Base-by-base conservation (phyloP, 176 grass and related monocot species). In the Secale cereale region DNA sequence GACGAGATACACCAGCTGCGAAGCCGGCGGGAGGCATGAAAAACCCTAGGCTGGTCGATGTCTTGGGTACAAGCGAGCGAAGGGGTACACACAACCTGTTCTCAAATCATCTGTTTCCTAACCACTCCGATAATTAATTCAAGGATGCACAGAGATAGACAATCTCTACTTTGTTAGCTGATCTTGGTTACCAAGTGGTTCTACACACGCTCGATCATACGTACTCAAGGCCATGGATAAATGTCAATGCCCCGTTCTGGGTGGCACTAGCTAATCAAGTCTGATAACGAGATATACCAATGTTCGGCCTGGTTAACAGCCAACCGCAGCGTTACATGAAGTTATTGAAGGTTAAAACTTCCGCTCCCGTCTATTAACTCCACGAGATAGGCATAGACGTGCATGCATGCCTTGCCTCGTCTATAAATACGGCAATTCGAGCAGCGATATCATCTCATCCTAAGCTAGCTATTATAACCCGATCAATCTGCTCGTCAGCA, bases 231-330 rank as follows among this genome's bases (percentile, higher is more conserved):
- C 14, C 7, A 4, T 8, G 28, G 29, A 71, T 65, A 6, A 63
- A 50, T 81, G 86, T 78, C 72, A 87, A 71, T 83, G 80, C 80
- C 80, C 22, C 29, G 14, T 50, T 62, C 73, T 40, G 70, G 15
- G 45, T 16, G 80, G 78, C 19, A 48, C 14, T 43, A 82, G 29
- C 25, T 63, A 88, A 82, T 83, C 28, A 88, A 88, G 80, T 37
- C 11, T 32, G 79, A 82, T 9, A 87, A 46, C 6, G 71, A 87
- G n/a, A 52, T 40, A 16, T 59, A 39, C 26, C 76, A 68, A 76
- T 46, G 19, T 8, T 48, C 45, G 14, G 14, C 4, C 45, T 4
- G 45, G 45, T 48, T 48, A 81, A 77, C 79, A 8, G 6, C 33
- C 65, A 82, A 70, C 63, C 23, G 61, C 62, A 60, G n/a, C 48